Percentiles rank a stretch among this genome's conserved stretches.
Conservation (phyloP, 306 rosid species). For the Trichosanthes truncata region DNA sequence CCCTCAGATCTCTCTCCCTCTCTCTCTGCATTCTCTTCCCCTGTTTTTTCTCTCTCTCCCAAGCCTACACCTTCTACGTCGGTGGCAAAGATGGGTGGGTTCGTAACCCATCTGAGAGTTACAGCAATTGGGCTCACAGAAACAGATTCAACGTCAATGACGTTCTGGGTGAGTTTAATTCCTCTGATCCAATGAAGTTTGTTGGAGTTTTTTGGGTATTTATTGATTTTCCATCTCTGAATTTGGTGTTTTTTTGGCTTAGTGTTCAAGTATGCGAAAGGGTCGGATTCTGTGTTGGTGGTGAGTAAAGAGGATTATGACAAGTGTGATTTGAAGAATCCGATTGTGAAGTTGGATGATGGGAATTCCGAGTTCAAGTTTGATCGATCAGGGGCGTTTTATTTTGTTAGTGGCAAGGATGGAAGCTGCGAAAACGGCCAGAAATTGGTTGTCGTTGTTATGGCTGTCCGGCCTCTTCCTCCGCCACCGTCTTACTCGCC, state of each 20-base stretch:
- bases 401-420: slow-evolving; percentile 51
- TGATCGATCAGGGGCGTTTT: slow-evolving; percentile 58
- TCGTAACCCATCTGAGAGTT: slow-evolving; percentile 45
- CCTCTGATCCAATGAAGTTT: not conserved
- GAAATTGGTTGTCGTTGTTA: slow-evolving; percentile 42
- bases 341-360: slow-evolving; percentile 47
- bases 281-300: slow-evolving; percentile 51
- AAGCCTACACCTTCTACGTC: slow-evolving; percentile 36
- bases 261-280: slow-evolving; percentile 73
- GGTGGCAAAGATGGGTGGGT: slow-evolving; percentile 83
- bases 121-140: slow-evolving; percentile 41
- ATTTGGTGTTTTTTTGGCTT: not conserved
- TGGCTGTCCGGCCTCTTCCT: slow-evolving; percentile 30
- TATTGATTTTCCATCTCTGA: not conserved
- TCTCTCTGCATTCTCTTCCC: slow-evolving; percentile 1
- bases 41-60: slow-evolving; percentile 19
- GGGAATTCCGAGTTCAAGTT: slow-evolving; percentile 50
- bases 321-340: slow-evolving; percentile 52
- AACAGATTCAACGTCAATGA: slow-evolving; percentile 60
- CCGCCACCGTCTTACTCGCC: too few species aligned
- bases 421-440: slow-evolving; percentile 65
- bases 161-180: slow-evolving; percentile 35
- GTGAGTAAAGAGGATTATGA: slow-evolving; percentile 60
- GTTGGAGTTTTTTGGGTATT: not conserved
- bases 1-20: slow-evolving; percentile 10